Evolutionary conservation across 768 basidiomycete genomes (phyloP), one percentile per base, ranked within the genome.

Genomic region (Ramaria sp.): DNA sequence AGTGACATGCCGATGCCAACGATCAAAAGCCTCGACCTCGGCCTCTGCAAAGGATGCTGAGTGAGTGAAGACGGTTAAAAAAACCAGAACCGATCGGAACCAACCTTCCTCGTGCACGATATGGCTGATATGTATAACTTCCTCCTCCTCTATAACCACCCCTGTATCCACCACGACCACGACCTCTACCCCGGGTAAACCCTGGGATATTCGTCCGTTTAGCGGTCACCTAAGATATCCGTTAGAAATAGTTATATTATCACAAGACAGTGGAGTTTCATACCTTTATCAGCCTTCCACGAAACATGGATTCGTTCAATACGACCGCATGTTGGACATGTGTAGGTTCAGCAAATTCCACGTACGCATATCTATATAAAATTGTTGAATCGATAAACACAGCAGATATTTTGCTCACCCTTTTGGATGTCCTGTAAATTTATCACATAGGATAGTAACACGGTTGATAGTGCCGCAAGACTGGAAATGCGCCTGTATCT

Each of bases 351-450:
- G 96, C 83, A 67, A 99, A 99, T 68, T 99, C 96, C 42, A 99
- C 94, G 72, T 99, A 99, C 51, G 95, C 95, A 72, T 88, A 99
- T 49, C 94, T 97, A 61, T 25, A 34, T 15, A 20, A 55, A 53
- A 47, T 58, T n/a, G 56, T 53, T 55, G 15, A 38, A 13, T 34
- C 22, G 30, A 48, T 57, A 48, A n/a, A 32, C 38, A 15, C 57
- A 52, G n/a, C 25, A 52, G 13, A 27, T 28, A 7, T 3, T 60
- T 65, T 49, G 66, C 72, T 30, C 60, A 93, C 93, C 96, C 96
- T 81, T 97, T 97, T 45, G 96, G 95, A 71, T 97, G 94, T 47
- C 96, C 96, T 22, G 95, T 98, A 70, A 95, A 98, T 73, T 98
- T 98, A 78, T 99, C 96, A 69, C 95, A 98, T 27, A 99, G 82